Evolutionary conservation across 208 protist species (phyloP), one percentile per base, ranked within the genome.

Genomic region (Angomonas desouzai): DNA sequence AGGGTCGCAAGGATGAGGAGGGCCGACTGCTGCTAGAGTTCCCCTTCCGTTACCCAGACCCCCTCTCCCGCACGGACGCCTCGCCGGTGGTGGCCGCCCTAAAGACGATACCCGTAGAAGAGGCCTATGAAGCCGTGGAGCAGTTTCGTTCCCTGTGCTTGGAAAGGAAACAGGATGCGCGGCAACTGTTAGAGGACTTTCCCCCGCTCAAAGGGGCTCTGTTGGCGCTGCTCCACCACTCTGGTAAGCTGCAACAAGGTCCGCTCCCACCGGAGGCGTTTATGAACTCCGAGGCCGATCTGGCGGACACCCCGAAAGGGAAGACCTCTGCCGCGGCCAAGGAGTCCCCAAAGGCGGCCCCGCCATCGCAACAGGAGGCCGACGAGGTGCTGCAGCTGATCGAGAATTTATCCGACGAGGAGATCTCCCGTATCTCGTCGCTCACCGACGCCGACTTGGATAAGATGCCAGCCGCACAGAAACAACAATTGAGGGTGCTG

Each of bases 71-170:
- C 33, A 65, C 80, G n/a, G 77, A 81, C 6, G 77, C 81, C 20
- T 78, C 70, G 1, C 76, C 74, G 36, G 74, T 93, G 7, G 48
- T 89, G n/a, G 70, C 81, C 48, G 64, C 70, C 10, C 69, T 92
- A 40, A 69, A 79, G 10, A 60, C 74, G 23, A 83, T 86, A 57
- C 28, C 81, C 7, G 68, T 74, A 9, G 70, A 84, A 34, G 85
- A 91, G 18, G 84, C 84, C 23, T 95, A 95, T 75, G 84, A 90
- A 72, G 89, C 89, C 23, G 86, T 93, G 32, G 86, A 95, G 75
- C 89, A 95, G 72, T 76, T 95, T 30, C 89, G 89, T 30, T 83
- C 91, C 4, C 62, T 95, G 51, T 86, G 81, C 48, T 60, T 95
- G 6, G 86, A 91, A 62, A 79, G 81, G 1, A 79, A 70, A 23